Conservation (phyloP, 2,329 filamentous ascomycete species). For the Colletotrichum australisinense region DNA sequence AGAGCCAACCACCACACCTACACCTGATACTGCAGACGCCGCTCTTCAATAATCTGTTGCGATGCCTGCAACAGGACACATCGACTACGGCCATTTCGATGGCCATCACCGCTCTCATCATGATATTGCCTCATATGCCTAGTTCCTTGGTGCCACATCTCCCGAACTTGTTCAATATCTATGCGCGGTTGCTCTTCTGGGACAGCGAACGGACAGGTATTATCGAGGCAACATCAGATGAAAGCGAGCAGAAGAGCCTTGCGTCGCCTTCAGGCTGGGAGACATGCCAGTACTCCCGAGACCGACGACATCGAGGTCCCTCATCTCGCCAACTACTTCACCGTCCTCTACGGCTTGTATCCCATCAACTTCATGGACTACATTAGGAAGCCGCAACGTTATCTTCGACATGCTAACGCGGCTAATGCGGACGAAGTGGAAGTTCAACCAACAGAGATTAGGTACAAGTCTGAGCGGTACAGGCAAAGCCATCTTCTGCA, state of each 20-base stretch:
- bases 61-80: constrained; percentile 81
- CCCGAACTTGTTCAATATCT: constrained; percentile 83
- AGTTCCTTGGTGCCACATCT: constrained; percentile 76
- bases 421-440: constrained; percentile 79
- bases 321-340: constrained; percentile 81
- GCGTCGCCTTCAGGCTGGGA: constrained; percentile 68
- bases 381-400: constrained; percentile 83
- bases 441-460: constrained; percentile 81
- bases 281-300: constrained; percentile 69
- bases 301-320: constrained; percentile 71
- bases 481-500: constrained; percentile 80
- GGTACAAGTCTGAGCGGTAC: constrained; percentile 80
- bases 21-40: constrained; percentile 79
- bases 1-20: constrained; percentile 82
- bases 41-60: constrained; percentile 77
- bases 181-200: constrained; percentile 84
- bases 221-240: constrained; percentile 52
- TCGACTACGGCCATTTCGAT: constrained; percentile 82
- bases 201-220: constrained; percentile 63
- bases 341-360: constrained; percentile 84
- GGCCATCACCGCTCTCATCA: constrained; percentile 79
- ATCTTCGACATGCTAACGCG: constrained; percentile 78
- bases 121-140: constrained; percentile 86
- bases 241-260: constrained; percentile 46
- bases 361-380: constrained; percentile 90